Evolutionary conservation across 306 rosid genomes (phyloP), one percentile per base, ranked within the genome.

Genomic region (Trifolium dubium): DNA sequence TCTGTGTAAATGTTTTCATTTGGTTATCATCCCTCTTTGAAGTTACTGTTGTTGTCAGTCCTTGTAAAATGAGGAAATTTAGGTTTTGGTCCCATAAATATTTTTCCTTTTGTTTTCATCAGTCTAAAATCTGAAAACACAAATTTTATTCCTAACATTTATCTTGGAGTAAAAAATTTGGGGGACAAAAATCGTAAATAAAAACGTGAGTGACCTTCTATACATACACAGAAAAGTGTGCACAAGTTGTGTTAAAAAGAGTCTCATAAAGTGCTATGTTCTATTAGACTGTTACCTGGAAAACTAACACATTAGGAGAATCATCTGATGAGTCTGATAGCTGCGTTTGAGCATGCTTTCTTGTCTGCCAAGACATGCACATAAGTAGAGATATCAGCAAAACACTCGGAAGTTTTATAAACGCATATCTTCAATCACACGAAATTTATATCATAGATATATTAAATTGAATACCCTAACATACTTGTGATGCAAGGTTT

Each of bases 271-370:
- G 69, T 11, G 60, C 69, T 44, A 79, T 61, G 69, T 37, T 77
- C 39, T 59, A 37, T 23, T 23, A 0, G 23, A 23, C 23, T 23
- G 23, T 76, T 87, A 92, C 97, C 96, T 94, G 97, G 67, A 92
- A 94, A 74, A 88, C 97, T 62, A 88, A 79, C 72, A 85, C 88
- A 85, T 85, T 94, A 59, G 97, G 84, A 83, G 84, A 81, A 75
- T 81, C 76, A 11, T 81, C 99, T 75, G 81, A 82, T 35, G 89
- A 83, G 85, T 92, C 96, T 17, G 96, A 80, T 51, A 92, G 86
- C 85, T 88, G 89, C 74, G 90, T 60, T 46, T 66, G 86, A 49
- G 82, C 84, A 82, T 69, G 80, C 81, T 85, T 87, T 72, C 76
- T 83, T 80, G 81, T 82, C 96, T 92, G 63, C 63, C 62, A 76